Evolutionary conservation across 805 yeast species (phyloP), one percentile per base, ranked within the genome.

Genomic region (Yarrowia sp.): DNA sequence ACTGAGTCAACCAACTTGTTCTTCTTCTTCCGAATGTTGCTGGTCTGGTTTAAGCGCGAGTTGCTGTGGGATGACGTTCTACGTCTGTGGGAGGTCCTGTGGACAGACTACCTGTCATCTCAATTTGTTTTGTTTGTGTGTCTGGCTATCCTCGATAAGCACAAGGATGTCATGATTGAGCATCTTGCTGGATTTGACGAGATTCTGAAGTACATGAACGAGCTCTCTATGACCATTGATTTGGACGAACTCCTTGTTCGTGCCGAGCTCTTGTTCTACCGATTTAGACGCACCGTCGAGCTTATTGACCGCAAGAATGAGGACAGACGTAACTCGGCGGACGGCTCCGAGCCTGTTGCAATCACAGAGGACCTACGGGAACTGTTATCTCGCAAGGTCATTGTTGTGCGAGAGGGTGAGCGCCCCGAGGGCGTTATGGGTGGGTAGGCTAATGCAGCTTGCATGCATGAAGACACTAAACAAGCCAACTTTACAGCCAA

Each of bases 31-130:
- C 80, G 98, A 67, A 93, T 95, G 98, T 77, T 95, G 16, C 79
- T 95, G 41, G 98, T 95, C 2, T 92, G 97, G 97, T 95, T 83
- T 74, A 95, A 95, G 74, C 83, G 99, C 58, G 99, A 95, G 72
- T 87, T 95, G 68, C 82, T 81, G 28, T 89, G 93, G 83, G 83
- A 83, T 54, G 90, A 90, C 64, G 89, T 90, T 1, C 77, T 89
- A 72, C 79, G 83, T 30, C 79, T 93, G n/a, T 93, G 98, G 98
- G 99, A 93, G 72, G 85, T 89, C 3, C 78, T 95, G 52, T 90
- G 95, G 86, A 93, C 98, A 0, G 93, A 93, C 76, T 88, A 78
- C 71, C 86, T 90, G 71, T 83, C 93, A 0, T 86, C 95, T 6
- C 98, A 95, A 74, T 92, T 88, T 74, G 96, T 92, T 70, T 76